Conservation (phyloP, 2,329 filamentous ascomycete species). For the Exophiala spinifera region DNA sequence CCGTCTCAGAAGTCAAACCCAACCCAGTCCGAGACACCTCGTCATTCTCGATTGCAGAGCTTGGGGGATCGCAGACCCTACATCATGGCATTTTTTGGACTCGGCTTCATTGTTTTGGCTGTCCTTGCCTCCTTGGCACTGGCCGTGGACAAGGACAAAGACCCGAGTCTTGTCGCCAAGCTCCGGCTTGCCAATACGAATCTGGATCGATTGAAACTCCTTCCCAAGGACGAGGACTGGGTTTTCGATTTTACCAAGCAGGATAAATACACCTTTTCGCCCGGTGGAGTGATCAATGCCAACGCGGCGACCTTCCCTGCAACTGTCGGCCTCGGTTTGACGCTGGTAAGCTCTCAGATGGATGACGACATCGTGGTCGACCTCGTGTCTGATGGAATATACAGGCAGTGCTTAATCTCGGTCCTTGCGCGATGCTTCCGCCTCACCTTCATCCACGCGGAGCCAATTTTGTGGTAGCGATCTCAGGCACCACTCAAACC, state of each 20-base stretch:
- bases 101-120: conserved; percentile 29
- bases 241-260: conserved; percentile 50
- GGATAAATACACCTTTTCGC: conserved; percentile 41
- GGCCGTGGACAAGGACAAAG: conserved; percentile 39
- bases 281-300: conserved; percentile 51
- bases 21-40: background rate
- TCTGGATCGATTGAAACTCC: conserved; percentile 44
- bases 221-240: conserved; percentile 45
- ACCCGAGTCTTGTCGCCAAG: conserved; percentile 41
- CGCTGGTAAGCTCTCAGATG: conserved; percentile 32
- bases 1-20: background rate
- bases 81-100: conserved; percentile 17
- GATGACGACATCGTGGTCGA: background rate
- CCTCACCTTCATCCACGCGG: conserved; percentile 50
- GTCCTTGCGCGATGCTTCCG: conserved; percentile 52
- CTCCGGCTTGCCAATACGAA: conserved; percentile 44
- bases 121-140: conserved; percentile 22
- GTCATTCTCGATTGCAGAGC: background rate
- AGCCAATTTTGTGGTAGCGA: conserved; percentile 49
- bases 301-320: conserved; percentile 54
- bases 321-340: conserved; percentile 48
- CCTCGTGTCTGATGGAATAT: background rate
- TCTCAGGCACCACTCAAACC: conserved; percentile 50
- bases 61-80: conserved; percentile 14
- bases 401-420: conserved; percentile 43